Evolutionary conservation across 148 eudicot genomes (phyloP).

Genomic region (Tetragonia tetragonoides): DNA sequence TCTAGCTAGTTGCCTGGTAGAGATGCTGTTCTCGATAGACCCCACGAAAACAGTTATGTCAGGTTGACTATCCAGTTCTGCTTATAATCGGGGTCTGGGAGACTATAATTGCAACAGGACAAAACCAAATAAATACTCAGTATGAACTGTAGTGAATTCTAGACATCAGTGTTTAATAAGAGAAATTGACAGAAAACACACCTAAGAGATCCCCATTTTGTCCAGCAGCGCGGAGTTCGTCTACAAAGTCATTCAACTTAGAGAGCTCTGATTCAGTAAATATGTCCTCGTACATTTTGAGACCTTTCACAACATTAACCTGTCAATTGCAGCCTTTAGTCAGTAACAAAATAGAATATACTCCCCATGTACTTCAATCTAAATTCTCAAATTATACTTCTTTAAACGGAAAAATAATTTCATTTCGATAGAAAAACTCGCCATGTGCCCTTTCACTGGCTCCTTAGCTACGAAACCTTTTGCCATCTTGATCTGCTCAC

Average conservation of each 20-base stretch:
- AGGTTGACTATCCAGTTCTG: too few relatives aligned
- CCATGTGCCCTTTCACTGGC: slow-evolving; percentile 94
- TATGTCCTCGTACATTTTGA: slow-evolving; percentile 78
- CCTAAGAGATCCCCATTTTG: slow-evolving; percentile 91
- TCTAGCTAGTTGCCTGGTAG: too few relatives aligned
- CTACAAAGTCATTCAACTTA: slow-evolving; percentile 60
- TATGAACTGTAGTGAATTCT: too few relatives aligned
- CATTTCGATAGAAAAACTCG: slow-evolving; percentile 46
- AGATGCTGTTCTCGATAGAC: too few relatives aligned
- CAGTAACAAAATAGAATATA: slow-evolving; percentile 5
- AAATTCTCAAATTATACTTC: neutral
- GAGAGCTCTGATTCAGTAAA: slow-evolving; percentile 69
- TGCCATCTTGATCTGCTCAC: slow-evolving; percentile 74
- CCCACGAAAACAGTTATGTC: too few relatives aligned
- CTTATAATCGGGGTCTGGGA: too few relatives aligned
- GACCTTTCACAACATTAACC: slow-evolving; percentile 95
- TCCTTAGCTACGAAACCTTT: slow-evolving; percentile 97
- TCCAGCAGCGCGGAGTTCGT: slow-evolving; percentile 81
- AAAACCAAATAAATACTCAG: too few relatives aligned
- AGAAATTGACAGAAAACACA: slow-evolving; percentile 20
- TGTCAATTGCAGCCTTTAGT: slow-evolving; percentile 27
- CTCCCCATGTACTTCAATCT: neutral
- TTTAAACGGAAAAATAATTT: neutral
- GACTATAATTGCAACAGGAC: too few relatives aligned
- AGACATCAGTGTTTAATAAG: too few relatives aligned